Conservation (phyloP, 1,284 basidiomycete species). For the Hypsizygus ulmarius region DNA sequence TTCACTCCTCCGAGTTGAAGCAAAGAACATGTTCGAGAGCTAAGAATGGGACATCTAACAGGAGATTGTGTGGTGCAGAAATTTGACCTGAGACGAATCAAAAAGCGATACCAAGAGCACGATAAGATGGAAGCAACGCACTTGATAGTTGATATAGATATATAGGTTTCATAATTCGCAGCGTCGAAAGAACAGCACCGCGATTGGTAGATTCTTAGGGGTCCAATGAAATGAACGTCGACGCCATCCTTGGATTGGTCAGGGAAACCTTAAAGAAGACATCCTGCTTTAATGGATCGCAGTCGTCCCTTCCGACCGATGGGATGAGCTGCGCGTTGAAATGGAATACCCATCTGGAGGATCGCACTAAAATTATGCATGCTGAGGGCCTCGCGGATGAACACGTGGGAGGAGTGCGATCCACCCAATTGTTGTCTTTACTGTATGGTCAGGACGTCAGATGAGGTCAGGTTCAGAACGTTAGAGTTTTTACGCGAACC, state of each 20-base stretch:
- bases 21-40: slow-evolving; percentile 1
- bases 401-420: no score
- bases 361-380: neutral
- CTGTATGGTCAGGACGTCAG: neutral
- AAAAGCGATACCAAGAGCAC: no score
- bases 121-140: neutral
- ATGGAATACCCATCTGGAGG: slow-evolving; percentile 4
- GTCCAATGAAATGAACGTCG: slow-evolving; percentile 1
- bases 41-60: neutral
- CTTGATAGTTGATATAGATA: no score
- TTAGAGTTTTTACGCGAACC: slow-evolving; percentile 1
- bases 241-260: slow-evolving; percentile 10
- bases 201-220: slow-evolving; percentile 9
- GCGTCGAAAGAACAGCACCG: no score
- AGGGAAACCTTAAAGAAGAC: slow-evolving; percentile 9
- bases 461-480: slow-evolving; percentile 3
- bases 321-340: slow-evolving; percentile 1
- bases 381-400: no score
- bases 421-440: neutral
- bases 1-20: neutral
- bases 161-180: no score
- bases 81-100: neutral
- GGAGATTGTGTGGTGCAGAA: neutral
- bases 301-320: slow-evolving; percentile 6
- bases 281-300: slow-evolving; percentile 1